Percentiles rank a stretch among this genome's conserved stretches.
These are phyloP conservation scores for Ogataea saltuana DNA, from an alignment of 805 yeast genomes.

Conservation along the genomic window DNA sequence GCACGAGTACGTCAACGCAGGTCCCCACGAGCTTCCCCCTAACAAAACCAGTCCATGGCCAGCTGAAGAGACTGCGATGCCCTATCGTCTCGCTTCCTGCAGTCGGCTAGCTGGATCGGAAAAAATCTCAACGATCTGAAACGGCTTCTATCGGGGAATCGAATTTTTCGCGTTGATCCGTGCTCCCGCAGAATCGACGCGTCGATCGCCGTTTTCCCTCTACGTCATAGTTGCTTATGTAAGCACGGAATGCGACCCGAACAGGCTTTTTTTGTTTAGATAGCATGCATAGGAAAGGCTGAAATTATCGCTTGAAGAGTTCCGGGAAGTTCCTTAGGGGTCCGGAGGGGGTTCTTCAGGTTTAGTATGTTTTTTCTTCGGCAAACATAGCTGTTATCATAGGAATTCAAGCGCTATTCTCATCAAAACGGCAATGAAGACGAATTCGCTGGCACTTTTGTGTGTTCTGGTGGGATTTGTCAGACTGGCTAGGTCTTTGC, in stretches of 20 bases:
- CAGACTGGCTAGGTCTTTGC: not conserved
- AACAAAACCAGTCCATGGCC: too few relatives aligned
- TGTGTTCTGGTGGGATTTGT: not conserved
- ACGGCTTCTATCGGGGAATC: not conserved
- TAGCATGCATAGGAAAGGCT: constrained; percentile 5
- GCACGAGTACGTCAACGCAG: too few relatives aligned
- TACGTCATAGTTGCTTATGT: not conserved
- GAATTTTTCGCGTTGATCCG: not conserved
- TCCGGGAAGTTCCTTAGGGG: constrained; percentile 7
- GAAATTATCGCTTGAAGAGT: not conserved
- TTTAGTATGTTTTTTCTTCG: not conserved
- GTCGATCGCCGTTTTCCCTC: not conserved
- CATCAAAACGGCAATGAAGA: not conserved
- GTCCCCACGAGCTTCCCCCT: too few relatives aligned
- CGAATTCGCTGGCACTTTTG: not conserved
- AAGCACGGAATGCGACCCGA: not conserved
- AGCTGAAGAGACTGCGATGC: too few relatives aligned
- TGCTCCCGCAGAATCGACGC: not conserved
- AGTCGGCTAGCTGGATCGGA: too few relatives aligned
- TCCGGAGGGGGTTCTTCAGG: not conserved
- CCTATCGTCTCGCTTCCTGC: too few relatives aligned
- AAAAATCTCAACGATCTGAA: not conserved
- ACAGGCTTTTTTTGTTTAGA: not conserved
- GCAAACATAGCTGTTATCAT: too few relatives aligned
- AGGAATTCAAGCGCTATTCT: too few relatives aligned